These are phyloP conservation scores for Singerocomus rubriflavus DNA, from an alignment of 1,284 basidiomycete genomes.

Conservation along the genomic window DNA sequence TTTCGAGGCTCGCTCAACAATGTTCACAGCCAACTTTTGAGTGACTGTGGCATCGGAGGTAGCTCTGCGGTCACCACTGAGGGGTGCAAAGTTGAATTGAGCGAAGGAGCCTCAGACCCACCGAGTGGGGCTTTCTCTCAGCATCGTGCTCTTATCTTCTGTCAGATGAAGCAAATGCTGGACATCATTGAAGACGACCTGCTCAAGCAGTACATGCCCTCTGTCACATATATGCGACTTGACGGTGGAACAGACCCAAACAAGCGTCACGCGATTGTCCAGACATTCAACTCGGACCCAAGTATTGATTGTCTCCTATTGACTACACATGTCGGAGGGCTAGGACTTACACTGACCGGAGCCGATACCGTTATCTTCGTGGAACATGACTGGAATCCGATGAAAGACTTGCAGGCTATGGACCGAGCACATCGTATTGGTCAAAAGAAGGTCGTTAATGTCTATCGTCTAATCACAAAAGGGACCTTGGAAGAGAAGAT, in stretches of 20 bases:
- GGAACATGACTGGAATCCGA: constrained; percentile 99
- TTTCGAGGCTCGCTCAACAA: constrained; percentile 4
- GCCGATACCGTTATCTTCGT: constrained; percentile 99
- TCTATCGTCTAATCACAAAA: constrained; percentile 95
- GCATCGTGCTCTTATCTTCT: constrained; percentile 98
- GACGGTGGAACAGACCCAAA: constrained; percentile 88
- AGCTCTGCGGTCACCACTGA: constrained; percentile 46
- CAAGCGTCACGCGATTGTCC: constrained; percentile 93
- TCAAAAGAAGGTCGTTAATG: constrained; percentile 99
- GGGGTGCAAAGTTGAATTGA: constrained; percentile 58
- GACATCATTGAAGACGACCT: constrained; percentile 96
- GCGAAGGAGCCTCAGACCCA: constrained; percentile 53
- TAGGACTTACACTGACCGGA: constrained; percentile 95
- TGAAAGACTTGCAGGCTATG: constrained; percentile 99
- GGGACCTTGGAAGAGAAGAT: constrained; percentile 99
- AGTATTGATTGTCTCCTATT: constrained; percentile 96
- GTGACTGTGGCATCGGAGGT: constrained; percentile 91
- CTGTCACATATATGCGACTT: constrained; percentile 96
- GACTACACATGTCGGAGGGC: constrained; percentile 95
- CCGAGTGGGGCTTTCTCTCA: constrained; percentile 73
- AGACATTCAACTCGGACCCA: constrained; percentile 97
- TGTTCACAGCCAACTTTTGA: constrained; percentile 76
- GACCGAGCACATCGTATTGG: constrained; percentile 97
- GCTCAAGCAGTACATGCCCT: constrained; percentile 90
- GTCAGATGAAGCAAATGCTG: constrained; percentile 99